Evolutionary conservation across 2,329 filamentous ascomycete genomes (phyloP), one percentile per base, ranked within the genome.

Genomic region (Thielaviopsis ethacetica): DNA sequence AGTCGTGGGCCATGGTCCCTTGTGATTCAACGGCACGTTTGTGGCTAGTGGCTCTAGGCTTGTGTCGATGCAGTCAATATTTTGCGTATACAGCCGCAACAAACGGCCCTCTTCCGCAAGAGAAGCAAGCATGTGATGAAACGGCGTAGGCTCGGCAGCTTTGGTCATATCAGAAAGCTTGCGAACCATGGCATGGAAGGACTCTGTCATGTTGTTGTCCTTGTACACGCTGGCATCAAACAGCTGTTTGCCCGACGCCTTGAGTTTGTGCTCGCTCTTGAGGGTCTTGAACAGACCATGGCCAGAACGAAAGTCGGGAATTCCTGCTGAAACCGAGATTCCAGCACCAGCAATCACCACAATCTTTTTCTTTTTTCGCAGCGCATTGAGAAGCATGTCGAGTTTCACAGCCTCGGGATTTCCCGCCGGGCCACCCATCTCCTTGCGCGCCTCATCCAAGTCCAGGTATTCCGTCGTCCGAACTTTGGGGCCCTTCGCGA

Each of bases 161-260:
- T 84, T 82, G 22, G 88, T 88, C 73, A 91, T 80, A 60, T 85
- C 78, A 52, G 89, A 89, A 66, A 98, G 80, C 66, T 88, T 85
- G 67, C 91, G 86, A 65, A 98, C 89, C 91, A 98, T 97, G 68
- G 86, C 84, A 71, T 98, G 93, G 70, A 98, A 98, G 12, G 86
- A 88, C 24, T 86, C 84, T 0, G 91, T 97, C 13, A 91, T 88
- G 22, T 81, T 79, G 69, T 94, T 85, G 74, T 95, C 88, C 70
- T 89, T 91, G 75, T 98, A 98, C 58, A 98, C 93, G 7, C 91
- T 95, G 57, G 93, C 93, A 72, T 98, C 93, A 68, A 98, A 98
- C 0, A 98, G 79, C 64, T 95, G 85, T 71, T 97, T 96, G 57
- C 93, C 93, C 0, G 93, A 96, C 4, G 69, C 70, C 69, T 95